Base-by-base conservation (phyloP, 805 yeast genomes). In the Hanseniaspora nectarophila region DNA sequence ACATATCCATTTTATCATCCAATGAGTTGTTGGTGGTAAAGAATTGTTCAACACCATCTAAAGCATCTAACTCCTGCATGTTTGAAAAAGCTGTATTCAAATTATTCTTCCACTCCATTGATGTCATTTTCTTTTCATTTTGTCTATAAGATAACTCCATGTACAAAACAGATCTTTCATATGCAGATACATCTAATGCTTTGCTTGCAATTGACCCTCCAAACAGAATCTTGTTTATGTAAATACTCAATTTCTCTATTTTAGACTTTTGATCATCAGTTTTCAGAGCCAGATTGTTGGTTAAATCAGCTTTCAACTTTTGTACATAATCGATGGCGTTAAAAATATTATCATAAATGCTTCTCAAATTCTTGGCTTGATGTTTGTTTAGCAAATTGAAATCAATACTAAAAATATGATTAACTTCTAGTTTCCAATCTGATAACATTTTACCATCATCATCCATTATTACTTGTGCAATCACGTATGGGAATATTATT, bases 41-140 rank as follows among this genome's bases (percentile, higher is more conserved):
- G 55, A 74, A 74, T 54, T 85, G 80, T 53, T 89, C 68, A 4
- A 86, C 78, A 21, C 98, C 99, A 61, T 85, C 89, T 31, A 92
- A 71, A 0, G 95, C 81, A 68, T 92, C 99, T 34, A 81, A 74
- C 61, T 94, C 98, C 59, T 87, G 90, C 45, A 92, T 78, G 54
- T 78, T 82, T 7, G 95, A 82, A 63, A 92, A 92, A 70, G 89
- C 84, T 26, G 75, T 73, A 59, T 86, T 87, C n/a, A 92, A 65
- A 5, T 59, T 57, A 15, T 80, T 72, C 1, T 69, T 63, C 21
- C 72, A 48, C 12, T 39, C 42, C 2, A 9, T 16, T 13, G 28
- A 18, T 1, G 62, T 59, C 58, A 67, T 46, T 16, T 63, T 61
- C 34, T 23, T 15, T 10, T 29, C 24, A 32, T 48, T 43, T 40